A percentile compares a stretch with the other conserved stretches of the same genome.
These are phyloP conservation scores for Epichloe hybrida DNA, from an alignment of 2,329 filamentous ascomycete species.

Conservation along the genomic window DNA sequence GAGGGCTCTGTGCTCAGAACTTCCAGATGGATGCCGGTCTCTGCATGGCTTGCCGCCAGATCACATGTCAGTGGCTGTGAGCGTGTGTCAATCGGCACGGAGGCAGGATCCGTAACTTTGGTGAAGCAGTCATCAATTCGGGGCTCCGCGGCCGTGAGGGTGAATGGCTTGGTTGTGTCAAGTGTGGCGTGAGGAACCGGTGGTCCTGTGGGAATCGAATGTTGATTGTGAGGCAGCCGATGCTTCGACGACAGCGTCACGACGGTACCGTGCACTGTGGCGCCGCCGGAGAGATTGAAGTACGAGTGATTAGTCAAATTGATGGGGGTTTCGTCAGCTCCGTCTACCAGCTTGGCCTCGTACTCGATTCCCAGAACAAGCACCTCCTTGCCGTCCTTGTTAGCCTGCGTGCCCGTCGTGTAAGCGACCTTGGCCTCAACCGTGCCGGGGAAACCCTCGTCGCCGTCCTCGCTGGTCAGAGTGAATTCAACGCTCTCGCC, in stretches of 20 bases:
- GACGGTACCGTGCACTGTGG: conserved; percentile 39
- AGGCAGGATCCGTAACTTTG: conserved; percentile 47
- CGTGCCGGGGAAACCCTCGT: conserved; percentile 82
- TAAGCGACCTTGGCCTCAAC: conserved; percentile 70
- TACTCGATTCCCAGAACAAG: conserved; percentile 77
- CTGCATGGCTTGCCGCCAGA: conserved; percentile 59
- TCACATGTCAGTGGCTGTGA: conserved; percentile 48
- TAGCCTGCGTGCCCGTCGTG: conserved; percentile 54
- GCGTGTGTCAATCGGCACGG: conserved; percentile 54
- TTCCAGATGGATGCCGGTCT: conserved; percentile 66
- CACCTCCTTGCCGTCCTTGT: conserved; percentile 46
- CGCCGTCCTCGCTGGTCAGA: conserved; percentile 60
- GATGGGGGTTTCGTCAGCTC: conserved; percentile 77
- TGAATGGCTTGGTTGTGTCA: conserved; percentile 53
- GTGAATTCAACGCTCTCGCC: conserved; percentile 55
- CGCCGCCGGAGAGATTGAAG: conserved; percentile 47
- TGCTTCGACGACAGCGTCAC: conserved; percentile 53
- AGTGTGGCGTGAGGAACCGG: conserved; percentile 54
- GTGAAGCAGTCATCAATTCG: conserved; percentile 88
- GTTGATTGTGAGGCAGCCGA: conserved; percentile 62
- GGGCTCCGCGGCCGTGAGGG: conserved; percentile 55
- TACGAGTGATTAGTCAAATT: conserved; percentile 94
- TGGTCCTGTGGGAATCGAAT: conserved; percentile 59
- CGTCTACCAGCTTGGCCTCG: conserved; percentile 66
- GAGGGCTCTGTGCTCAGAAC: conserved; percentile 85